Evolutionary conservation across 441 rosid genomes (phyloP).

Genomic region (Raphanus hybrid): DNA sequence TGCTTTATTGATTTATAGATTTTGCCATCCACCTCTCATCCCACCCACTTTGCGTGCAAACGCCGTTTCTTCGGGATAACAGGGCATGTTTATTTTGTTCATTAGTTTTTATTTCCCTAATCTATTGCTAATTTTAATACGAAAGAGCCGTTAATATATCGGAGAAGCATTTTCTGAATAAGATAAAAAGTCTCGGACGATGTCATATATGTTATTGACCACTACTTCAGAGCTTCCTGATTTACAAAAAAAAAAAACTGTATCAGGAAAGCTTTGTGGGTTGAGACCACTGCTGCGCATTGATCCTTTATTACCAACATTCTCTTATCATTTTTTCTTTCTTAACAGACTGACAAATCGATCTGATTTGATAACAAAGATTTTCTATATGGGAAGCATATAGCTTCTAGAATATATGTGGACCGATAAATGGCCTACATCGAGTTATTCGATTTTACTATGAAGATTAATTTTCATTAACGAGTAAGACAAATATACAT

Average conservation of each 20-base stretch:
- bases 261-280: slow-evolving; percentile 9
- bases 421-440: neutral
- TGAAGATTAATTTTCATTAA: neutral
- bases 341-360: neutral
- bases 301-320: neutral
- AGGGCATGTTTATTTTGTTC: slow-evolving; percentile 7
- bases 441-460: neutral
- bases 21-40: neutral
- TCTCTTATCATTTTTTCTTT: neutral
- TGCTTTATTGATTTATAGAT: slow-evolving; percentile 11
- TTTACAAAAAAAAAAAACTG: neutral
- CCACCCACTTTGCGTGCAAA: slow-evolving; percentile 25
- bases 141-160: neutral
- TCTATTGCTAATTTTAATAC: neutral
- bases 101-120: neutral
- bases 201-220: slow-evolving; percentile 1
- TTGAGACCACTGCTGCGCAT: neutral
- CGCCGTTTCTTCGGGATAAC: slow-evolving; percentile 8
- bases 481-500: neutral
- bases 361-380: too few species aligned
- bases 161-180: neutral
- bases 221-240: neutral
- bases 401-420: neutral
- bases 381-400: neutral
- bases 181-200: neutral